Conservation (phyloP, 352 stramenopile species). For the Pythium folliculosum region DNA sequence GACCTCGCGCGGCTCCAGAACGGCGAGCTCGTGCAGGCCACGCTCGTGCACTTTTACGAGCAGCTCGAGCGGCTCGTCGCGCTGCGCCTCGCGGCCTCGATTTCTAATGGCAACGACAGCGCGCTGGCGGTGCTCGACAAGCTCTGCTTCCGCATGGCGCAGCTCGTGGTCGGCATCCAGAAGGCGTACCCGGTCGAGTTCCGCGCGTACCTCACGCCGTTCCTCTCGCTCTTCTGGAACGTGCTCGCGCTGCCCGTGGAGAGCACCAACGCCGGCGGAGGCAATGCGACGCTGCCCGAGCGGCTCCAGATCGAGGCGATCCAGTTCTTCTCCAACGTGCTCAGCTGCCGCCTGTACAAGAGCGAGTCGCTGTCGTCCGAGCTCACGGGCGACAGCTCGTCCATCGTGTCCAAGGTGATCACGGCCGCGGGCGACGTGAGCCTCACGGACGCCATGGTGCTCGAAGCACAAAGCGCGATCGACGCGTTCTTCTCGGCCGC, state of each 20-base stretch:
- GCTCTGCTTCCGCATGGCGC: slow-evolving; percentile 61
- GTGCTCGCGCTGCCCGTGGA: slow-evolving; percentile 37
- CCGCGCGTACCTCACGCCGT: slow-evolving; percentile 69
- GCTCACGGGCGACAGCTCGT: slow-evolving; percentile 36
- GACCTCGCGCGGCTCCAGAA: slow-evolving; percentile 58
- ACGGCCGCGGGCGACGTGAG: slow-evolving; percentile 73
- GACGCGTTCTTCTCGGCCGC: slow-evolving; percentile 49
- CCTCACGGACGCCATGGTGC: slow-evolving; percentile 77
- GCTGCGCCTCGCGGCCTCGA: slow-evolving; percentile 28
- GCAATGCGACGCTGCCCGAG: slow-evolving; percentile 7
- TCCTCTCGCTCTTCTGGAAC: slow-evolving; percentile 69
- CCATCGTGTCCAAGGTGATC: slow-evolving; percentile 75
- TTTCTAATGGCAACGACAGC: not conserved
- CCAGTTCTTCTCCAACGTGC: slow-evolving; percentile 81
- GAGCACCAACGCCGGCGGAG: not conserved
- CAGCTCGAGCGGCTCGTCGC: slow-evolving; percentile 63
- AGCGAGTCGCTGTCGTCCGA: slow-evolving; percentile 50
- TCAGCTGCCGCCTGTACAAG: slow-evolving; percentile 84
- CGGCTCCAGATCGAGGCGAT: slow-evolving; percentile 72
- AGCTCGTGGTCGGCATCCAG: slow-evolving; percentile 68
- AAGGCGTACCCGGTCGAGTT: slow-evolving; percentile 87
- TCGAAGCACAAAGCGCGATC: slow-evolving; percentile 64
- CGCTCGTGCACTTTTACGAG: slow-evolving; percentile 72
- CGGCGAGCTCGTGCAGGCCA: slow-evolving; percentile 54
- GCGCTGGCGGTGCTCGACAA: slow-evolving; percentile 47